Evolutionary conservation across 768 basidiomycete species (phyloP).

Genomic region (Aureoboletus auriporus): DNA sequence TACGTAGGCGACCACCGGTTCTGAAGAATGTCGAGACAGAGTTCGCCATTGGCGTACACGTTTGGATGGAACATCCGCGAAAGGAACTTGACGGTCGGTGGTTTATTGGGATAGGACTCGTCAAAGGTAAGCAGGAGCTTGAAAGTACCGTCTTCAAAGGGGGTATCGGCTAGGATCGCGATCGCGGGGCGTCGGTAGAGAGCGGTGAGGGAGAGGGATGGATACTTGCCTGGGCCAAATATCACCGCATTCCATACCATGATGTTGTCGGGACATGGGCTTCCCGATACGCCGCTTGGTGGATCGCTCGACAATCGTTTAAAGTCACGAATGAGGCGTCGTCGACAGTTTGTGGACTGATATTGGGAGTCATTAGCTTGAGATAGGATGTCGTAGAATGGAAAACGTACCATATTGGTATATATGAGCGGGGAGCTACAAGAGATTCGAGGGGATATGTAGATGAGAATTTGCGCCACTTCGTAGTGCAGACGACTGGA

Average conservation of each 20-base stretch:
- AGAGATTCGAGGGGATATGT: background rate
- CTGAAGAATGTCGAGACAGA: slow-evolving; percentile 97
- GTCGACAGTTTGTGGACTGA: slow-evolving; percentile 90
- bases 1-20: slow-evolving; percentile 99
- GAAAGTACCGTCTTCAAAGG: slow-evolving; percentile 99
- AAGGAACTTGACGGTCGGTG: slow-evolving; percentile 95
- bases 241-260: slow-evolving; percentile 99
- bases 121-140: slow-evolving; percentile 93
- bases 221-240: slow-evolving; percentile 87
- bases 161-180: slow-evolving; percentile 77
- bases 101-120: slow-evolving; percentile 98
- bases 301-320: slow-evolving; percentile 93
- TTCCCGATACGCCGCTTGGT: slow-evolving; percentile 93
- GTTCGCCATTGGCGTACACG: slow-evolving; percentile 96
- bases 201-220: background rate
- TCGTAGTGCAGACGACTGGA: background rate
- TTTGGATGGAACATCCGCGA: slow-evolving; percentile 99
- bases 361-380: background rate
- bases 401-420: slow-evolving; percentile 18
- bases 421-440: background rate
- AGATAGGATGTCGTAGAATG: background rate
- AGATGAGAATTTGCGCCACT: background rate
- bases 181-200: background rate
- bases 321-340: slow-evolving; percentile 97
- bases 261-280: slow-evolving; percentile 96